Base-by-base conservation (phyloP, 1,284 basidiomycete species). In the Trichosporon inkin region DNA sequence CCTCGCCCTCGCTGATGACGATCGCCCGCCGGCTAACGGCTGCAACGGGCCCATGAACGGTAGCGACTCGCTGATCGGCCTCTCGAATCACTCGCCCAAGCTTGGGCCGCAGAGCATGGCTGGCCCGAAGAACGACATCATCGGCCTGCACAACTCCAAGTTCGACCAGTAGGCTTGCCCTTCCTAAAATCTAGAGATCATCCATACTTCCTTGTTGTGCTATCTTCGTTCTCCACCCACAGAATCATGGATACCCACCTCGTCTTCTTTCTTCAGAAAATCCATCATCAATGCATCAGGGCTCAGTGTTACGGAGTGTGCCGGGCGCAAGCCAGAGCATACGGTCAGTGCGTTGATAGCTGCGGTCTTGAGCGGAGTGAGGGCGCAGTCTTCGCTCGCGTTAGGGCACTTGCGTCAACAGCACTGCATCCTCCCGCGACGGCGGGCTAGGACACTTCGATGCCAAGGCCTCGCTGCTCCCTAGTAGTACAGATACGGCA, bases 11-110 rank as follows among this genome's bases (percentile, higher is more conserved):
- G 55, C 61, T 28, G 56, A 62, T 10, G 62, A 70, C 28, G 68
- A 72, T 58, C 64, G 70, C 55, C 64, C 67, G 8, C 67, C 64
- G 44, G 51, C 67, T 17, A 62, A 66, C 11, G 67, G 70, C n/a
- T 78, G 77, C 61, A 71, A 60, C 20, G 78, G 78, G 24, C 76
- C 77, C 5, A 77, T 79, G 76, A 78, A 74, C 76, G 76, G 78
- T 14, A 65, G 72, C 49, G 78, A 79, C 62, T 71, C 71, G 14
- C 62, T 79, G 49, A 74, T 80, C 53, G 78, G 78, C 20, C 66
- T 80, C 34, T 53, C 67, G 6, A 80, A 80, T 67, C 76, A 79
- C 63, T 78, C 76, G 37, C 77, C 77, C 2, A 77, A 77, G 56
- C 63, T 78, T 20, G 74, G 74, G 19, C 68, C 75, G 6, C 57